Base-by-base conservation (phyloP, 2,329 filamentous ascomycete genomes). In the Fusarium nematophilum region DNA sequence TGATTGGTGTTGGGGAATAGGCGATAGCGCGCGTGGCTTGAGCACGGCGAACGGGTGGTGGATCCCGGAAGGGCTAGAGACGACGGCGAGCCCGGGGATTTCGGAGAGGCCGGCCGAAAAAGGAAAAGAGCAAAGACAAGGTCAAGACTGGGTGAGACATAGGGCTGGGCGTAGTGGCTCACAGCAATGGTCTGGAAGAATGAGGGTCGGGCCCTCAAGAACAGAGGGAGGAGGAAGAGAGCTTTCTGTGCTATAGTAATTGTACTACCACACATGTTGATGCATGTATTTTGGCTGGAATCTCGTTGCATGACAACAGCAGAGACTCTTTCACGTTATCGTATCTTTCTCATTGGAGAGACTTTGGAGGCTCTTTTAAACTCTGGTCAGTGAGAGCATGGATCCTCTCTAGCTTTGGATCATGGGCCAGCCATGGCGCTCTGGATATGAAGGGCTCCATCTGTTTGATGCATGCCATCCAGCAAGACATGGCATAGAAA, bases 1-100 rank as follows among this genome's bases (percentile, higher is more conserved):
- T 40, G 29, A 59, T 40, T 58, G 49, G 46, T 50, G 44, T 26
- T 54, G 55, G 57, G 57, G 55, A 62, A 58, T 46, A 39, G 15
- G 29, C 23, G 36, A 52, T 44, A 27, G 27, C 52, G 34, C 44
- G 31, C 39, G 54, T 45, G 59, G 49, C 37, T 60, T 40, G 27
- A 40, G 43, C 33, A 43, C 31, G 30, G n/a, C 25, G 23, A 29
- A 13, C 14, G 30, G 25, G 25, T 17, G 42, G 33, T 39, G 15
- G 34, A 54, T 11, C 26, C 17, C 9, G 23, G 29, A 30, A 14
- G 17, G 25, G n/a, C 30, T 18, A n/a, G 27, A 25, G 23, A 29
- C n/a, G n/a, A n/a, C n/a, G 37, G 37, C 23, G 25, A 30, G n/a
- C n/a, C 38, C 25, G 38, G n/a, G 25, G 26, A 33, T 18, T 14